A percentile compares a stretch with the other conserved stretches of the same genome.
phyloP scores from a whole-genome alignment of 495 filamentous ascomycete genomes.

The Pyronema omphalodes region DNA sequence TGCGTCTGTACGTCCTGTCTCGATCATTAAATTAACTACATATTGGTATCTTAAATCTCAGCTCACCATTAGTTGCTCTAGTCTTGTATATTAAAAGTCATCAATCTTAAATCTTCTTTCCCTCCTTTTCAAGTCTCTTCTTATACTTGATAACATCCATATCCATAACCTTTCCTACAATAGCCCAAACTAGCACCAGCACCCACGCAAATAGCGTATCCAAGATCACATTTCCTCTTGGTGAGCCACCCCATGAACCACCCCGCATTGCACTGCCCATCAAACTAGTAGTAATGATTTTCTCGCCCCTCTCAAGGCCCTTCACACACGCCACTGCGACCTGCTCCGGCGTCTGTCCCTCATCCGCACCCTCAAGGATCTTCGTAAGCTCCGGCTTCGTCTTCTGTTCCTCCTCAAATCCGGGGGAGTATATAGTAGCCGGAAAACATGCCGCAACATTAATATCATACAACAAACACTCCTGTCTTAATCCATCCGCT shows the following conservation, averaged over 20 bases:
- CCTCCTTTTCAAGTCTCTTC: constrained; percentile 27
- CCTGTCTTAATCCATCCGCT: constrained; percentile 64
- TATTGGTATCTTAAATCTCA: background rate
- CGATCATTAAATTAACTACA: background rate
- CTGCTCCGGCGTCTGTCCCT: constrained; percentile 54
- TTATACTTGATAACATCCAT: constrained; percentile 39
- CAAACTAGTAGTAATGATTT: constrained; percentile 53
- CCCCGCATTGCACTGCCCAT: constrained; percentile 51
- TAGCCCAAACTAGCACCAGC: constrained; percentile 38
- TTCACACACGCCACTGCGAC: constrained; percentile 52
- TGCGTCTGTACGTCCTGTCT: no score
- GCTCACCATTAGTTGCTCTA: background rate
- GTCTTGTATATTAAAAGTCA: background rate
- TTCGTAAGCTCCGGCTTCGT: constrained; percentile 68
- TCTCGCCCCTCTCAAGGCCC: constrained; percentile 63
- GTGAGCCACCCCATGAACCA: constrained; percentile 35
- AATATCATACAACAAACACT: constrained; percentile 69
- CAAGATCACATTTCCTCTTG: constrained; percentile 23
- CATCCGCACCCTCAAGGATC: constrained; percentile 65
- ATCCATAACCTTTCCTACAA: constrained; percentile 41
- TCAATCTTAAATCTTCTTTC: background rate
- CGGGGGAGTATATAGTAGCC: constrained; percentile 59
- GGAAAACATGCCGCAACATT: constrained; percentile 72
- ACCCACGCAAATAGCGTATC: constrained; percentile 45
- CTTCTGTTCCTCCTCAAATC: constrained; percentile 57